Evolutionary conservation across 2,329 filamentous ascomycete species (phyloP), one percentile per base, ranked within the genome.

Genomic region (Sporothrix pseudoabietina): DNA sequence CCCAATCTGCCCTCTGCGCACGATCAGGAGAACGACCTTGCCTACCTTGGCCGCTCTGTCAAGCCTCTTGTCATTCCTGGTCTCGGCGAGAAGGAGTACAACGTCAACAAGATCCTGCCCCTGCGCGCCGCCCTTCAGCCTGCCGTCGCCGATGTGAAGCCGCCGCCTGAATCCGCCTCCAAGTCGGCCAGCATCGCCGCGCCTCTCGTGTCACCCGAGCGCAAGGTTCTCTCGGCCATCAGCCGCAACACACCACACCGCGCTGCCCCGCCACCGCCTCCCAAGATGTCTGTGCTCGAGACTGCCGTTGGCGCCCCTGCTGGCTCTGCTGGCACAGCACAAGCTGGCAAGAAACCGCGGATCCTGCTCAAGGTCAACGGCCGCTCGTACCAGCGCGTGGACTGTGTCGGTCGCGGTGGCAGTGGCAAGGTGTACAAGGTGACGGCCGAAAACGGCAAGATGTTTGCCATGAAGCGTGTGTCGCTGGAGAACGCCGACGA

Each of bases 241-340:
- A 87, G 82, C 76, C 85, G 86, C 72, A 91, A 90, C 77, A 97
- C 94, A 4, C 94, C 94, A 12, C 92, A 89, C 78, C 87, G 94
- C 77, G 87, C 92, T 30, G 93, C 93, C 0, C 91, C 91, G 1
- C 89, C 86, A 0, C 91, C 95, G 2, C 95, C 96, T 3, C 95
- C 96, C 0, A 98, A 98, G 82, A 98, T 98, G 95, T 96, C 93
- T 0, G 92, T 97, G 8, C 84, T 98, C n/a, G 94, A 98, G 77
- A 91, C 94, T 3, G 95, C 94, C 1, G 98, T 95, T 1, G 89
- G 92, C 1, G 90, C 92, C 1, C 91, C 90, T 12, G 94, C 92
- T 4, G 94, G 94, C 16, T 92, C 94, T 35, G 90, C 92, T 4
- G 91, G 92, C 0, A 90, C 93, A 3, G 87, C 89, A 4, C 92